Evolutionary conservation across 805 yeast species (phyloP).

Genomic region (Jamesozyma jinghongensis): DNA sequence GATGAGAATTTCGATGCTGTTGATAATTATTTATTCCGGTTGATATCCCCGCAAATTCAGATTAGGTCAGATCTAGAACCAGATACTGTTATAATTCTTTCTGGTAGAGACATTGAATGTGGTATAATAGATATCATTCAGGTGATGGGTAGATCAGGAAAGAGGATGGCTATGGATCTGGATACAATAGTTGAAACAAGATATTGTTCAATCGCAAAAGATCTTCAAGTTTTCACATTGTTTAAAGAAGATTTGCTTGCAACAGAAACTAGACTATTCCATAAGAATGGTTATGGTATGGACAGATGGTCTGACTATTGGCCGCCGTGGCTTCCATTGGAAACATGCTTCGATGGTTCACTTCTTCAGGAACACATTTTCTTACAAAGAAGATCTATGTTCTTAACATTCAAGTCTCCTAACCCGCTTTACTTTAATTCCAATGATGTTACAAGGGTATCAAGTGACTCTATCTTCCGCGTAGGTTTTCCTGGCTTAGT

Average conservation of each 20-base stretch:
- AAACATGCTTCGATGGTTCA: slow-evolving; percentile 45
- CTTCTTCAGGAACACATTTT: slow-evolving; percentile 37
- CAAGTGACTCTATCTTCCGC: slow-evolving; percentile 26
- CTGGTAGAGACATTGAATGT: slow-evolving; percentile 51
- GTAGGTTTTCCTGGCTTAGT: slow-evolving; percentile 39
- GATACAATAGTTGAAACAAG: slow-evolving; percentile 44
- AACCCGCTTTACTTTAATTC: slow-evolving; percentile 40
- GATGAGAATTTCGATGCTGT: slow-evolving; percentile 35
- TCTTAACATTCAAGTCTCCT: slow-evolving; percentile 40
- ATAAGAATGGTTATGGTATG: slow-evolving; percentile 26
- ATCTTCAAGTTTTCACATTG: slow-evolving; percentile 46
- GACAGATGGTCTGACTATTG: slow-evolving; percentile 32
- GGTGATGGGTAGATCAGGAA: slow-evolving; percentile 27
- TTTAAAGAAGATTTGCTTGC: slow-evolving; percentile 31
- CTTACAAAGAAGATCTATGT: slow-evolving; percentile 45
- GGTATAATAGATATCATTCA: slow-evolving; percentile 41
- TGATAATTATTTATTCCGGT: slow-evolving; percentile 44
- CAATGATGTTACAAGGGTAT: slow-evolving; percentile 15
- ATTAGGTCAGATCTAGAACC: slow-evolving; percentile 39
- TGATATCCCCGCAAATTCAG: slow-evolving; percentile 57
- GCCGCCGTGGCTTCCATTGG: slow-evolving; percentile 65
- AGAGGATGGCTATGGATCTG: slow-evolving; percentile 21
- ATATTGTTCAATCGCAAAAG: slow-evolving; percentile 46
- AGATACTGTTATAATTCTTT: slow-evolving; percentile 40
- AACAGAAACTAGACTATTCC: slow-evolving; percentile 20